phyloP scores from a whole-genome alignment of 148 eudicot genomes.

The Beta vulgaris region DNA sequence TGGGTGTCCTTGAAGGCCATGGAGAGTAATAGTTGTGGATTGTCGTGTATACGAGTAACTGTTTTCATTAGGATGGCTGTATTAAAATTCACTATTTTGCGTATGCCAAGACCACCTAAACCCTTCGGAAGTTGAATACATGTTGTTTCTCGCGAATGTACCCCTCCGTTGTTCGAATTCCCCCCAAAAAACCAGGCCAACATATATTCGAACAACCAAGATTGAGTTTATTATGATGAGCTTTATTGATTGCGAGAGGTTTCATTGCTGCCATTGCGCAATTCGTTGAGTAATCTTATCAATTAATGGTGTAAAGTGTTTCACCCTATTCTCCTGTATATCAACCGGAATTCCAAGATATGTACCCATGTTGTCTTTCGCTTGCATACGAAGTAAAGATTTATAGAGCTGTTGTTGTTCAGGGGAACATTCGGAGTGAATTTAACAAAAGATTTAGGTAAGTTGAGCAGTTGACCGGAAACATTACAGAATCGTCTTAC shows the following conservation, averaged over 20 bases:
- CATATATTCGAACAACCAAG: too few relatives aligned
- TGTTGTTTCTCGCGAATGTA: not conserved
- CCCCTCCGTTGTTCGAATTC: not conserved
- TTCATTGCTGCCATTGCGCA: too few relatives aligned
- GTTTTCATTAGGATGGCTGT: not conserved
- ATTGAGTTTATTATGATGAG: not conserved
- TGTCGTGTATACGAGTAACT: not conserved
- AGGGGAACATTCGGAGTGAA: too few relatives aligned
- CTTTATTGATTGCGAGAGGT: not conserved
- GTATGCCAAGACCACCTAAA: not conserved
- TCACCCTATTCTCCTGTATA: too few relatives aligned
- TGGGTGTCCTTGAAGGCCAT: too few relatives aligned
- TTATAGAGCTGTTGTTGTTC: too few relatives aligned
- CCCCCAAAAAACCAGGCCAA: not conserved
- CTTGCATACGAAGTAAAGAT: too few relatives aligned
- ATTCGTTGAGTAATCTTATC: too few relatives aligned
- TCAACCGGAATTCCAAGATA: too few relatives aligned
- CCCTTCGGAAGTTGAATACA: not conserved
- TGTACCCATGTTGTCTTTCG: too few relatives aligned
- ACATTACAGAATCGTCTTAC: not conserved
- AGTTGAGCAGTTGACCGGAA: not conserved
- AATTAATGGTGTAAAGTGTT: too few relatives aligned
- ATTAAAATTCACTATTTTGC: not conserved
- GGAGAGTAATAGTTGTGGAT: not conserved
- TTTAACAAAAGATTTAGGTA: too few relatives aligned